phyloP scores from a whole-genome alignment of 2,329 filamentous ascomycete species.

The Epicoccum nigrum region DNA sequence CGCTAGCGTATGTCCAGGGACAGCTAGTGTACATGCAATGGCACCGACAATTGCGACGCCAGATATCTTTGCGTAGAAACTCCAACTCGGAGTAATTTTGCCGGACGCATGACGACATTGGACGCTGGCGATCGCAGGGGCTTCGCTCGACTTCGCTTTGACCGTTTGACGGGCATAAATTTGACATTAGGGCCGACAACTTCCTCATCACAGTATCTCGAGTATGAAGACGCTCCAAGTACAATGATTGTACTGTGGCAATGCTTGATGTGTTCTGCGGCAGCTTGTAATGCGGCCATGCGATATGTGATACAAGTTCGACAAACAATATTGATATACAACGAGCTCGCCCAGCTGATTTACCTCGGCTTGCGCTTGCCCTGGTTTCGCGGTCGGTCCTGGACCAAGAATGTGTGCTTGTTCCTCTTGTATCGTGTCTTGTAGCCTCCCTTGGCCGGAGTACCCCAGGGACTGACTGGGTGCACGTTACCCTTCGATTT shows the following conservation, averaged over 20 bases:
- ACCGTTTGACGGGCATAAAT: too few species aligned
- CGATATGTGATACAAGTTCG: constrained; percentile 28
- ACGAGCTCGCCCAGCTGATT: constrained; percentile 7
- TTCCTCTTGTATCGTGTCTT: constrained; percentile 92
- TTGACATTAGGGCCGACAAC: background rate
- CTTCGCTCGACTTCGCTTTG: too few species aligned
- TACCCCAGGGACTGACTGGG: constrained; percentile 95
- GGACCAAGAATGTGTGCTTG: constrained; percentile 88
- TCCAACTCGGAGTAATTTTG: too few species aligned
- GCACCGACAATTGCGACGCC: background rate
- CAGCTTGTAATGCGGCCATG: constrained; percentile 14
- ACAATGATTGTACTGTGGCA: background rate
- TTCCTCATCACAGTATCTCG: too few species aligned
- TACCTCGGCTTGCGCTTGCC: constrained; percentile 71
- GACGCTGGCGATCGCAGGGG: background rate
- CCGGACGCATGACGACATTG: background rate
- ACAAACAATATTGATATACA: constrained; percentile 26
- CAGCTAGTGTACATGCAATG: constrained; percentile 18
- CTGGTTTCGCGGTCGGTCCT: constrained; percentile 83
- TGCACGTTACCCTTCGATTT: constrained; percentile 98
- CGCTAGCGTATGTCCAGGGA: constrained; percentile 7
- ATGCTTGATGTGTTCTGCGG: constrained; percentile 7
- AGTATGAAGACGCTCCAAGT: too few species aligned
- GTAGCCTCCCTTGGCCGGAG: constrained; percentile 84
- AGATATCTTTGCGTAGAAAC: too few species aligned